Evolutionary conservation across 805 yeast species (phyloP).

Genomic region (Wilhelminamyces savonicus): DNA sequence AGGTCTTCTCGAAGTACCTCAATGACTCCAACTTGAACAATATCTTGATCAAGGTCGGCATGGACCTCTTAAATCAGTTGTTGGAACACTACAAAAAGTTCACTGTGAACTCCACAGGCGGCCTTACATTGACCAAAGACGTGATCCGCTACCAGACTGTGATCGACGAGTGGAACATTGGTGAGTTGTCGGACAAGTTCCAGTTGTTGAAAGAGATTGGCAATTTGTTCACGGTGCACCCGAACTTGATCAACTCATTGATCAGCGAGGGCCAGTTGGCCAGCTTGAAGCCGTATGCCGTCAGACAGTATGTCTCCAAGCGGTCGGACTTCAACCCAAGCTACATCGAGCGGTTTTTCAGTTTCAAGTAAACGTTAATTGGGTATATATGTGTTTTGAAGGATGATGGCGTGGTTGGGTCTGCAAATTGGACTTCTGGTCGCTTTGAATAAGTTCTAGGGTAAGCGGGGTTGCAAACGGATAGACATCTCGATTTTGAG

Average conservation of each 20-base stretch:
- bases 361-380: conserved; percentile 15
- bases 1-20: conserved; percentile 31
- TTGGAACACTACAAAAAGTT: conserved; percentile 70
- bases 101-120: conserved; percentile 76
- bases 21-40: conserved; percentile 40
- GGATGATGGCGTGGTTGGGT: too few species aligned
- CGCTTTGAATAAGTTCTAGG: too few species aligned
- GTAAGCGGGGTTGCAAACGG: too few species aligned
- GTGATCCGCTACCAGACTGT: conserved; percentile 67
- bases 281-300: conserved; percentile 51
- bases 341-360: conserved; percentile 41
- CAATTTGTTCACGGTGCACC: conserved; percentile 78
- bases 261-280: conserved; percentile 77
- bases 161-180: conserved; percentile 62
- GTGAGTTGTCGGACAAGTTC: conserved; percentile 55
- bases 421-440: too few species aligned
- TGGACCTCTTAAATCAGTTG: conserved; percentile 49
- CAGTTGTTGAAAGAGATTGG: conserved; percentile 75
- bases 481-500: too few species aligned
- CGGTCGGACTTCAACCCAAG: conserved; percentile 64
- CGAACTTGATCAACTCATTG: conserved; percentile 69
- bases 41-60: conserved; percentile 52
- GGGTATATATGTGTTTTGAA: not conserved
- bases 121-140: conserved; percentile 75
- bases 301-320: conserved; percentile 61